Base-by-base conservation (phyloP, 495 filamentous ascomycete genomes). In the Bombardia bombarda region DNA sequence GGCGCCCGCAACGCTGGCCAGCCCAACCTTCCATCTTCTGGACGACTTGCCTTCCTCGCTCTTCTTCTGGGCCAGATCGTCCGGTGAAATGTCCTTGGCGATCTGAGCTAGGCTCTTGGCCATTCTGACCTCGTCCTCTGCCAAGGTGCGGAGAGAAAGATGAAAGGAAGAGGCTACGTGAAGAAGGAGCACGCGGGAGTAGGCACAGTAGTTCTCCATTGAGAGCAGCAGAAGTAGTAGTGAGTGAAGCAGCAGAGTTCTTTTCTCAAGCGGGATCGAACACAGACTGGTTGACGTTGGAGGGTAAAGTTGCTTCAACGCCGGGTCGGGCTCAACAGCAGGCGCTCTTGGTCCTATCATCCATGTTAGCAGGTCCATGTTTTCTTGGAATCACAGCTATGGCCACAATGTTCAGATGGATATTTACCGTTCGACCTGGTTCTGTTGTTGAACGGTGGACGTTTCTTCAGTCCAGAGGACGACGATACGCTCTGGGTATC, bases 1-100 rank as follows among this genome's bases (percentile, higher is more conserved):
- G 30, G 82, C 86, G 18, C 79, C 80, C 19, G 79, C 82, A 13
- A 84, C 82, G 13, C 40, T 32, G 14, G 55, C 52, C 19, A 45
- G 31, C 24, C 84, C 85, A 19, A 87, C 76, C 56, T 88, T 95
- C 84, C 83, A 92, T 58, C 81, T 83, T 38, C 83, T 72, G 1
- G 72, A 57, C 16, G 66, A 54, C 47, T 80, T 77, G 39, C 74
- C 74, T 43, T 88, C 80, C 42, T 90, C 84, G 7, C 63, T 71
- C 50, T 80, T 79, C 50, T 81, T 79, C 49, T 82, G 72, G 2
- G 70, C 70, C 40, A 89, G 77, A 28, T 83, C 75, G 20, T 83
- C 81, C 4, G 74, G 73, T 3, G 79, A 73, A 52, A 94, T 78
- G 21, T 80, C 74, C 44, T 85, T 74, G 30, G 85, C 81, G 19